These are phyloP conservation scores for Cocos nucifera DNA, from an alignment of 176 grass and related monocot species.

Conservation along the genomic window DNA sequence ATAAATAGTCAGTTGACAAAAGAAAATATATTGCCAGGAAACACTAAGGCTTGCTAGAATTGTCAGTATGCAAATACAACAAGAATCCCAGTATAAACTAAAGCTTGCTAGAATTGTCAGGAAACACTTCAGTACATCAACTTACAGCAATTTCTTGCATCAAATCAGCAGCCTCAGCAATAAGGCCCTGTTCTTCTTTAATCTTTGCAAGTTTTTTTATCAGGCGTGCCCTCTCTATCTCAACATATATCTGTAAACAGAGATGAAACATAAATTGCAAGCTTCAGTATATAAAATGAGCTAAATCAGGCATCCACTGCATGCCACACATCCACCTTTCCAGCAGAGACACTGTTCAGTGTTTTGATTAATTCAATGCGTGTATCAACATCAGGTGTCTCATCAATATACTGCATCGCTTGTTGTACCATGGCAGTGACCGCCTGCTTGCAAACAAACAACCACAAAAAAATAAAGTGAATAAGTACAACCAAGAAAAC, in stretches of 20 bases:
- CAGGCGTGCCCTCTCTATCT: constrained; percentile 91
- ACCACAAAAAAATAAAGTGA: not conserved
- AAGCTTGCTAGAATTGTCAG: not conserved
- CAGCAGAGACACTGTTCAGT: constrained; percentile 80
- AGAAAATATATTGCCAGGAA: no score
- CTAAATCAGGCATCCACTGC: not conserved
- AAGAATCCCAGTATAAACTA: no score
- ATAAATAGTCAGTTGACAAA: no score
- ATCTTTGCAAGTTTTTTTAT: constrained; percentile 97
- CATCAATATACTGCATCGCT: constrained; percentile 94
- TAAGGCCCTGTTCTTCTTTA: constrained; percentile 74
- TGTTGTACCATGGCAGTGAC: constrained; percentile 85
- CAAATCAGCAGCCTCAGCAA: constrained; percentile 94
- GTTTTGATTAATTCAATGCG: constrained; percentile 88
- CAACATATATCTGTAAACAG: constrained; percentile 75
- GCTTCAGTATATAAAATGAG: constrained; percentile 4
- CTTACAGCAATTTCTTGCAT: constrained; percentile 99
- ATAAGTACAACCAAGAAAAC: not conserved
- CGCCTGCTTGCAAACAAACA: constrained; percentile 39
- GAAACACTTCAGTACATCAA: constrained; percentile 1
- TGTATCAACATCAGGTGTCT: constrained; percentile 72
- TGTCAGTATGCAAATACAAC: not conserved
- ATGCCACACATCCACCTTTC: constrained; percentile 46
- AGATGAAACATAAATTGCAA: constrained; percentile 4
- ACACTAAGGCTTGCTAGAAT: no score